Percentiles rank a stretch among this genome's conserved stretches.
These are phyloP conservation scores for Polytrichum commune DNA, from an alignment of 225 moss, liverwort and hornwort genomes.

Conservation along the genomic window DNA sequence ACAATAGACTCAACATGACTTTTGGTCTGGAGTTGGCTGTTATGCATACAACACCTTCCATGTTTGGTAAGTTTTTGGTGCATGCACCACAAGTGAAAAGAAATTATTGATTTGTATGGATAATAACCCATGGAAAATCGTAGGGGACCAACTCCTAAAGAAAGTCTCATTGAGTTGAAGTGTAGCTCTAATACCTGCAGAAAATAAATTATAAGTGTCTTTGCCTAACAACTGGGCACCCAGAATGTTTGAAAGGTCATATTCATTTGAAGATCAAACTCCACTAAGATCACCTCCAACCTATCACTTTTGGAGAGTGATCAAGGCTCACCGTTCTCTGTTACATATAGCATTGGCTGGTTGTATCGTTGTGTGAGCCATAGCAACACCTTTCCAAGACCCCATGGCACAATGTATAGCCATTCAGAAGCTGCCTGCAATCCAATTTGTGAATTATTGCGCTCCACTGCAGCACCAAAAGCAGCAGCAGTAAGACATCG, in stretches of 20 bases:
- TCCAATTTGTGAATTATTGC: constrained; percentile 63
- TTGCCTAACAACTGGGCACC: neutral
- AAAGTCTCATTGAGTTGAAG: neutral
- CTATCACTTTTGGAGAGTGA: neutral
- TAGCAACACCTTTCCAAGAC: constrained; percentile 41
- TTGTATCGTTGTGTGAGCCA: constrained; percentile 49
- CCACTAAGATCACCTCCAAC: neutral
- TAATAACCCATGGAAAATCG: neutral
- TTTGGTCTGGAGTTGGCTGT: neutral
- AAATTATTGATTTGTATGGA: too few relatives aligned
- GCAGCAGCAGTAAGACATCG: neutral
- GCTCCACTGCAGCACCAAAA: constrained; percentile 38
- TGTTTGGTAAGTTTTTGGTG: neutral
- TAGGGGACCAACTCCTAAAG: neutral
- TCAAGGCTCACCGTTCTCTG: constrained; percentile 51
- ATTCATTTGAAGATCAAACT: too few relatives aligned
- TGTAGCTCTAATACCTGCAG: neutral
- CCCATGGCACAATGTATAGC: constrained; percentile 60
- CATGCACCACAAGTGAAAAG: too few relatives aligned
- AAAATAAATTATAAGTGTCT: neutral
- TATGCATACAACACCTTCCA: neutral
- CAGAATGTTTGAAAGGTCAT: too few relatives aligned
- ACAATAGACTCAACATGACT: neutral
- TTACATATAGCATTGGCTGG: constrained; percentile 37
- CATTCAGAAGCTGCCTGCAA: constrained; percentile 56